phyloP scores from a whole-genome alignment of 805 yeast genomes.

The Yueomyces sp. region DNA sequence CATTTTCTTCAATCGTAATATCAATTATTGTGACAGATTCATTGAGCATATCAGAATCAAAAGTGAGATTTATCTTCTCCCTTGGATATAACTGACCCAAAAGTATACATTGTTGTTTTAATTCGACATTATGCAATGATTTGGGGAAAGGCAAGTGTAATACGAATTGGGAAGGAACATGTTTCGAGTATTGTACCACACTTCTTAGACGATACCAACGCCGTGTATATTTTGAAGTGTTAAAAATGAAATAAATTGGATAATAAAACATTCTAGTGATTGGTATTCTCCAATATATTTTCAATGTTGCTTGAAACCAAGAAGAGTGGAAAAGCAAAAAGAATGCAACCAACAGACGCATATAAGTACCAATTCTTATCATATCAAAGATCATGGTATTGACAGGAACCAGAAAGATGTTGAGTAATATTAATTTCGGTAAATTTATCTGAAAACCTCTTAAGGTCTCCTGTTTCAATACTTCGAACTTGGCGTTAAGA shows the following conservation, averaged over 20 bases:
- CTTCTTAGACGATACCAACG: not conserved
- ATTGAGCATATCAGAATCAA: no score
- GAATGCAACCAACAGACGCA: slow-evolving; percentile 2
- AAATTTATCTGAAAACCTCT: not conserved
- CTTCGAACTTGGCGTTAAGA: slow-evolving; percentile 14
- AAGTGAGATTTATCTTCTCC: not conserved
- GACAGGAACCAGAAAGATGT: slow-evolving; percentile 9
- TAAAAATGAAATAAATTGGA: not conserved
- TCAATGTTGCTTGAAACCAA: slow-evolving; percentile 18
- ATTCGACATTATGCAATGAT: slow-evolving; percentile 4
- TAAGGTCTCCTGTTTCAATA: slow-evolving; percentile 9
- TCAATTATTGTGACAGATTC: slow-evolving; percentile 8
- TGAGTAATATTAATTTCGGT: not conserved
- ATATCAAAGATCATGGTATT: slow-evolving; percentile 8
- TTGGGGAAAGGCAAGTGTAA: slow-evolving; percentile 6
- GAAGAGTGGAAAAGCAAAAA: slow-evolving; percentile 12
- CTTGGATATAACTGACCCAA: slow-evolving; percentile 8
- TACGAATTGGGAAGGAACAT: not conserved
- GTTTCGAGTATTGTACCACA: not conserved
- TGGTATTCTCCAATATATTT: slow-evolving; percentile 17
- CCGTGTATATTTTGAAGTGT: not conserved
- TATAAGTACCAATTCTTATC: slow-evolving; percentile 7
- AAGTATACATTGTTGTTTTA: slow-evolving; percentile 5
- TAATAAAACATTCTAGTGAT: slow-evolving; percentile 9
- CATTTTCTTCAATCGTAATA: slow-evolving; percentile 16